Base-by-base conservation (phyloP, 148 eudicot genomes). In the Fagopyrum esculentum region DNA sequence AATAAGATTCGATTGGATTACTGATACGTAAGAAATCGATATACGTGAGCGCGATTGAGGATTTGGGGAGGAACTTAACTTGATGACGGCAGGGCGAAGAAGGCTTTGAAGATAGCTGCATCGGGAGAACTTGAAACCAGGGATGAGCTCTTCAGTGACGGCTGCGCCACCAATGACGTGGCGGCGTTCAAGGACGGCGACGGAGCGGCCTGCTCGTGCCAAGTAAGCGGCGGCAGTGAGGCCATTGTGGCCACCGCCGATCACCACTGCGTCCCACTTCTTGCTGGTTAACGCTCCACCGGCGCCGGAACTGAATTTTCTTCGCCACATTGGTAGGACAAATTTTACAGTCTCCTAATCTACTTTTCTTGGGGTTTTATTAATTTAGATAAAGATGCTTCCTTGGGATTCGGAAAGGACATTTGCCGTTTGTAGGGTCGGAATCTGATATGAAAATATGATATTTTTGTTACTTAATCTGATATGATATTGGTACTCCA, bases 51-150 rank as follows among this genome's bases (percentile, higher is more conserved):
- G 40, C 40, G 40, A 35, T 35, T 35, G 73, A 71, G 5, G 52
- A 40, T 45, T 1, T n/a, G 51, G 16, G 75, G 55, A 71, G 50
- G 17, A 4, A 94, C 98, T 82, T 83, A 4, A 94, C 98, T 82
- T 83, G 80, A 94, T 89, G 60, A 94, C 76, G 9, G 83, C 73
- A 45, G 98, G 98, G 35, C 98, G 93, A 55, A 95, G 96, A 77
- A 95, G 97, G 85, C 98, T 92, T 77, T 95, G 98, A 55, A 92
- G 96, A 79, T 95, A 95, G 78, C 98, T 95, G 69, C 98, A 95
- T 16, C 98, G 90, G 5, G 98, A 95, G 77, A 95, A 95, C 85
- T 89, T 92, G 83, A 92, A 95, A 7, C 98, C 98, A 57, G 96
- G 93, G 73, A 92, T 55, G 61, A 95, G 61, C 81, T 95, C 98